These are phyloP conservation scores for Camellia japonica DNA, from an alignment of 148 eudicot species.

Conservation along the genomic window DNA sequence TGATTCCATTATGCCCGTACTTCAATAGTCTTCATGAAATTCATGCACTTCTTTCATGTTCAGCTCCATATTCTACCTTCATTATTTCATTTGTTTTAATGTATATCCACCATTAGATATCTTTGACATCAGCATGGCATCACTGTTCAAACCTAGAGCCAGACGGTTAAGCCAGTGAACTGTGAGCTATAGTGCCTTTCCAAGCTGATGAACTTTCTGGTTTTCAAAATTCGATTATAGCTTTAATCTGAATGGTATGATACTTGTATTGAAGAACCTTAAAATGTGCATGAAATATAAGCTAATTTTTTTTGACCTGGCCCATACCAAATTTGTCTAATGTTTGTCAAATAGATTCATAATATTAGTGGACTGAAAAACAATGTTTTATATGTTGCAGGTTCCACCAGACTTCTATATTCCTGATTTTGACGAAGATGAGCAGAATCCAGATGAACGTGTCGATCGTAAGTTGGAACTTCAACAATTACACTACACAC, in stretches of 20 bases:
- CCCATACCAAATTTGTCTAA: not conserved
- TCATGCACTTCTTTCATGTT: no score
- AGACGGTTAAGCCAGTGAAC: no score
- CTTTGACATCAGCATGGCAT: no score
- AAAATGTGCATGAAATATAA: no score
- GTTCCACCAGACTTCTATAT: slow-evolving; percentile 98
- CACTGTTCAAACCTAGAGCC: no score
- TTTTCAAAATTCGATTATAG: not conserved
- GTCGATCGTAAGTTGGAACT: slow-evolving; percentile 55
- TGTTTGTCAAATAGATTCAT: not conserved
- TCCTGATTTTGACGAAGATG: slow-evolving; percentile 95
- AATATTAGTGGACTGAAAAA: not conserved
- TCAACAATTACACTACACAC: not conserved
- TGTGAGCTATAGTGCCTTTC: no score
- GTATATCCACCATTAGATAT: no score
- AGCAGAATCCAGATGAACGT: slow-evolving; percentile 87
- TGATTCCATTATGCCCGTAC: no score
- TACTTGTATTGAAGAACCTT: no score
- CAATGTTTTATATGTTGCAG: slow-evolving; percentile 32
- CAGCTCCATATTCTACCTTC: no score
- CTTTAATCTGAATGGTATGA: not conserved
- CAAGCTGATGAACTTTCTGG: not conserved
- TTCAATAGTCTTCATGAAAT: no score
- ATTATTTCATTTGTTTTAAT: no score
- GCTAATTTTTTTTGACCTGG: not conserved